Percentiles rank a stretch among this genome's conserved stretches.
Conservation (phyloP, 768 basidiomycete species). For the Pleurotus tuber-regium region DNA sequence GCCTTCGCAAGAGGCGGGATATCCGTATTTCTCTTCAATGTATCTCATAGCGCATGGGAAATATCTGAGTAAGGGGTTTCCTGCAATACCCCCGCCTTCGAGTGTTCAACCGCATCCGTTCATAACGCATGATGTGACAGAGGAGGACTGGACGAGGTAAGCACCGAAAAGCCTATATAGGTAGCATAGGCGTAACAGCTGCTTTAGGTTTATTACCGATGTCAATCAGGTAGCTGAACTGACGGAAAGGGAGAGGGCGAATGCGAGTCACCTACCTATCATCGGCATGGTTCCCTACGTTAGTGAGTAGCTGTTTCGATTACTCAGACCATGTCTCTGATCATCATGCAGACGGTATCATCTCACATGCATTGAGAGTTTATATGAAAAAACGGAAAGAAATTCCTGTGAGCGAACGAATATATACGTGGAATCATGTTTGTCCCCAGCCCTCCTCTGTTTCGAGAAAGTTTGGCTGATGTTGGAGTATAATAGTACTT, state of each 20-base stretch:
- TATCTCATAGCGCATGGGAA: slow-evolving; percentile 27
- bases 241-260: slow-evolving; percentile 27
- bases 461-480: too few species aligned
- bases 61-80: slow-evolving; percentile 42
- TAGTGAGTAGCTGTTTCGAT: slow-evolving; percentile 20
- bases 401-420: slow-evolving; percentile 34
- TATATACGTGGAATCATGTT: slow-evolving; percentile 54
- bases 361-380: slow-evolving; percentile 27
- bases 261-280: slow-evolving; percentile 25
- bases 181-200: not conserved
- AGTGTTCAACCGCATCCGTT: slow-evolving; percentile 45
- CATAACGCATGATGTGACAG: slow-evolving; percentile 42
- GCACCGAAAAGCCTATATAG: not conserved
- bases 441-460: slow-evolving; percentile 12
- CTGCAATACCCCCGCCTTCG: slow-evolving; percentile 38
- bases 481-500: slow-evolving; percentile 35
- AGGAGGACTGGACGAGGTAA: slow-evolving; percentile 50
- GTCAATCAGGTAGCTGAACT: slow-evolving; percentile 31
- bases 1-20: slow-evolving; percentile 17
- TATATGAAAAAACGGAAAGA: slow-evolving; percentile 30
- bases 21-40: slow-evolving; percentile 29
- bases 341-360: slow-evolving; percentile 14
- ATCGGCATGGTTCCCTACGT: slow-evolving; percentile 26
- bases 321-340: slow-evolving; percentile 13
- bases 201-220: slow-evolving; percentile 37